These are phyloP conservation scores for Clarireedia monteithiana DNA, from an alignment of 2,329 filamentous ascomycete genomes.

Conservation along the genomic window DNA sequence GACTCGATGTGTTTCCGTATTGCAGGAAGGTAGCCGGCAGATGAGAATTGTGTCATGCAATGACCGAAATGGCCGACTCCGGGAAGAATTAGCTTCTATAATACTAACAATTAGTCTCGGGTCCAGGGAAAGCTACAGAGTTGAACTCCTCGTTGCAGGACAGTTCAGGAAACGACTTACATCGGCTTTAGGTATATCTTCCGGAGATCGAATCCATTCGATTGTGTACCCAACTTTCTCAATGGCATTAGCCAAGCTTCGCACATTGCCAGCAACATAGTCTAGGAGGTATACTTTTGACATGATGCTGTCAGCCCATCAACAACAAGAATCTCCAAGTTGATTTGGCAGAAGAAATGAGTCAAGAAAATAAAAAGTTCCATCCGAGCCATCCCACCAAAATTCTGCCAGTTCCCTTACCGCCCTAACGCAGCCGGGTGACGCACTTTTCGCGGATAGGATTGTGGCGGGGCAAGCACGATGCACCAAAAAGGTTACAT, in stretches of 20 bases:
- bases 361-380: no score
- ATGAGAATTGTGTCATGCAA: conserved; percentile 76
- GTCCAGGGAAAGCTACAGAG: no score
- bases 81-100: conserved; percentile 83
- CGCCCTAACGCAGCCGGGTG: background rate
- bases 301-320: conserved; percentile 38
- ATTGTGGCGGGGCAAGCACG: no score
- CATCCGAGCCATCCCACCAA: no score
- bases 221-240: conserved; percentile 91
- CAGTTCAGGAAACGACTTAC: conserved; percentile 39
- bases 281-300: conserved; percentile 71
- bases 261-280: conserved; percentile 94
- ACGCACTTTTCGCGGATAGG: no score
- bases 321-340: background rate
- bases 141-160: no score
- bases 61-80: conserved; percentile 98
- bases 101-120: background rate
- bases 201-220: conserved; percentile 81
- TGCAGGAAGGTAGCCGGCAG: conserved; percentile 76
- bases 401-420: no score
- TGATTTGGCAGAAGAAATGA: background rate
- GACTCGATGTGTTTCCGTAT: conserved; percentile 75
- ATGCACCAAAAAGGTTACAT: background rate
- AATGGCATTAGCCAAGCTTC: conserved; percentile 93
- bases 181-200: conserved; percentile 78